phyloP scores from a whole-genome alignment of 257 asterid genomes.

The Buddleja alternifolia region DNA sequence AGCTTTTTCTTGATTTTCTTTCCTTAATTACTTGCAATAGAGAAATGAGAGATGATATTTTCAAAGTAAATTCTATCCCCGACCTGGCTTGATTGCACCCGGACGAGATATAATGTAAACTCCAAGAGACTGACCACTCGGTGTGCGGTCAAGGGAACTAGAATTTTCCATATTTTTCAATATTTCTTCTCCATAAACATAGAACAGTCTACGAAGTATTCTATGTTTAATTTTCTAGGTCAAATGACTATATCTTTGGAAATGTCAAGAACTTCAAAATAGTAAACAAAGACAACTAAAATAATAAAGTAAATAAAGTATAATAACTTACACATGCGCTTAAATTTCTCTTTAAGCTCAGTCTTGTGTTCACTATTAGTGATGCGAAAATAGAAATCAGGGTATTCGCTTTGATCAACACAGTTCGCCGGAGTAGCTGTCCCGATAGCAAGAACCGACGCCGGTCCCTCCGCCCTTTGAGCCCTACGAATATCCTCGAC shows the following conservation, averaged over 20 bases:
- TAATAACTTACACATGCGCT: constrained; percentile 73
- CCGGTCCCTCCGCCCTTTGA: constrained; percentile 80
- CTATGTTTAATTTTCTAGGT: too few relatives aligned
- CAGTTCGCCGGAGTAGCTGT: constrained; percentile 73
- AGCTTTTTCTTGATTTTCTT: background rate
- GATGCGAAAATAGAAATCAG: constrained; percentile 77
- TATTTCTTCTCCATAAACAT: too few relatives aligned
- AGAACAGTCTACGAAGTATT: too few relatives aligned
- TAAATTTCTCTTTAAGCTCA: constrained; percentile 66
- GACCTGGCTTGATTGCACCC: too few relatives aligned
- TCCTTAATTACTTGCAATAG: background rate
- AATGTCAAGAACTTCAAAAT: background rate
- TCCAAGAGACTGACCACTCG: too few relatives aligned
- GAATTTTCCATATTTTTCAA: too few relatives aligned
- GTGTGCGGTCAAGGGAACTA: too few relatives aligned
- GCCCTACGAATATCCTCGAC: constrained; percentile 70
- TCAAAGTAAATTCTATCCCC: too few relatives aligned
- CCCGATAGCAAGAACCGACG: constrained; percentile 75
- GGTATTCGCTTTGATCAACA: constrained; percentile 64
- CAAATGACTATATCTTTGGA: too few relatives aligned
- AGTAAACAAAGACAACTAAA: background rate
- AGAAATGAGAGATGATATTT: too few relatives aligned
- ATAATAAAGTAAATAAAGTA: background rate
- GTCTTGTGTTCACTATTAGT: constrained; percentile 68
- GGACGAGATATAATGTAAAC: too few relatives aligned